These are phyloP conservation scores for Pseudevernia furfuracea DNA, from an alignment of 495 filamentous ascomycete genomes.

Conservation along the genomic window DNA sequence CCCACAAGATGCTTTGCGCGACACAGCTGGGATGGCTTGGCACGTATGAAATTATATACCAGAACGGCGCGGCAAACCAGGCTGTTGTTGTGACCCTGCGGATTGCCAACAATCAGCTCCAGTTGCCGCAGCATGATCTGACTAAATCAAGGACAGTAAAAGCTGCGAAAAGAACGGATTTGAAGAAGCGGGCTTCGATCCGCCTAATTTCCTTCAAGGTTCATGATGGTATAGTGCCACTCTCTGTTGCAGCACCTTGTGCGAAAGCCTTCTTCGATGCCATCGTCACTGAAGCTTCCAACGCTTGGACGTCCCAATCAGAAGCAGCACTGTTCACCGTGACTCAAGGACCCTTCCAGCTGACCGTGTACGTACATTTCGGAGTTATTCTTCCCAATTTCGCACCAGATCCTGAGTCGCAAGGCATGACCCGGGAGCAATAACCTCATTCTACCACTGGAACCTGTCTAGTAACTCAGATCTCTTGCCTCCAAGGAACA, in stretches of 20 bases:
- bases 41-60: background rate
- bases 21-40: background rate
- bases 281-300: background rate
- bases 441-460: no score
- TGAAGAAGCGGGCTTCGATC: background rate
- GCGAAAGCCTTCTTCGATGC: conserved; percentile 2
- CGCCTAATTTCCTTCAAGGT: background rate
- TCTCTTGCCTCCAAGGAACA: no score
- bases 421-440: no score
- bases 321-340: background rate
- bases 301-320: background rate
- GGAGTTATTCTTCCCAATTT: no score
- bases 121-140: background rate
- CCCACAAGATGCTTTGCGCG: background rate
- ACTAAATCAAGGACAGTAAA: background rate
- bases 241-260: background rate
- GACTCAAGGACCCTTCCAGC: background rate
- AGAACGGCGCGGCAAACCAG: background rate
- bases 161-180: background rate
- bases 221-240: background rate
- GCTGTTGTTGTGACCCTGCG: background rate
- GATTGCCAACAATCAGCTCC: background rate
- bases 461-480: no score
- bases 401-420: no score
- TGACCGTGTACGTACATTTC: no score